Evolutionary conservation across 1,284 basidiomycete species (phyloP), one percentile per base, ranked within the genome.

Genomic region (Marasmius tenuissimus): DNA sequence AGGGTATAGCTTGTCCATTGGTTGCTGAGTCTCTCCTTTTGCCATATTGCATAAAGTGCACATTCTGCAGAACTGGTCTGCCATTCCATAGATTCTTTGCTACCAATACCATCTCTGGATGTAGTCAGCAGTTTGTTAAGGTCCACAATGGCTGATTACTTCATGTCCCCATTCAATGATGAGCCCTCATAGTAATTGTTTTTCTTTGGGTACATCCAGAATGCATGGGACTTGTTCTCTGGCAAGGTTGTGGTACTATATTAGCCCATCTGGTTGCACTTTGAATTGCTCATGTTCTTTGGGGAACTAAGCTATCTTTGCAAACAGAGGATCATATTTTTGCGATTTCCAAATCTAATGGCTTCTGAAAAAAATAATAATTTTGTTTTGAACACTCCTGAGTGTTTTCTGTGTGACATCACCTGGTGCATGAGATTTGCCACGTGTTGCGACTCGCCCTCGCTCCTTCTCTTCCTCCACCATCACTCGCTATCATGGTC

Each of bases 71-170:
- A 66, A 72, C 12, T 52, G 51, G 2, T 66, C 48, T 52, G 7
- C 65, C 62, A 48, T 71, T 59, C 3, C 16, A 2, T 62, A 67
- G 2, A 76, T 65, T 2, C 39, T 52, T 0, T 70, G 72, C 76
- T 75, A 78, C 75, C 75, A 78, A 55, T 69, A 75, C 66, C 66
- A 73, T 5, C 64, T 55, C n/a, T 69, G 61, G 0, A 75, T 4
- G 53, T 74, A 75, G 5, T 70, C 69, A 0, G 59, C 56, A 0
- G 74, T 75, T 12, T 68, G 64, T 33, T 66, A 61, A 0, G 59
- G 1, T 0, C 72, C 72, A 10, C 67, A 63, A 57, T 76, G 74
- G 0, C 72, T 71, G 1, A 75, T 12, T 0, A 64, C 54, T 0
- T 20, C 3, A 57, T 76, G 74, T 0, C 69, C 73, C 12, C 69